These are phyloP conservation scores for Talaromyces proteolyticus DNA, from an alignment of 495 filamentous ascomycete genomes.

Conservation along the genomic window DNA sequence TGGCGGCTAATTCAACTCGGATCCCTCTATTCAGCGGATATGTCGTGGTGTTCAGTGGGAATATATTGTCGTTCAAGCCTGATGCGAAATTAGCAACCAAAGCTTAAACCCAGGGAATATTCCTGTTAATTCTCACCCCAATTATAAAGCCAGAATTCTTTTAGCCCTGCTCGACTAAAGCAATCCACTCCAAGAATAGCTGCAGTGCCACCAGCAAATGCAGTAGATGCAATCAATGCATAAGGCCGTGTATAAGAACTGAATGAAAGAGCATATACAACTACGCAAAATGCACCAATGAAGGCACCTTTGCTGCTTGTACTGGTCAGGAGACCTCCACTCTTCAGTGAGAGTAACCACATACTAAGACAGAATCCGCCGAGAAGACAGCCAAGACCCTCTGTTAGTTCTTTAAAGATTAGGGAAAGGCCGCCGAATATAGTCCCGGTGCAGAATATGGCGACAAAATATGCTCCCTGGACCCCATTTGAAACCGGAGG, in stretches of 20 bases:
- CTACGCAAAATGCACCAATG: slow-evolving; percentile 65
- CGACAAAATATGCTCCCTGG: slow-evolving; percentile 86
- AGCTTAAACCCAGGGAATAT: not conserved
- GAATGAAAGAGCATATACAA: slow-evolving; percentile 68
- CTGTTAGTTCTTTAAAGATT: slow-evolving; percentile 79
- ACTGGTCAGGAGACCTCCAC: slow-evolving; percentile 65
- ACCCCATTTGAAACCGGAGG: slow-evolving; percentile 69
- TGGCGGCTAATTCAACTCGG: slow-evolving; percentile 74
- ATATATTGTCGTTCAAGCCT: slow-evolving; percentile 73
- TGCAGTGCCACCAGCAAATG: slow-evolving; percentile 76
- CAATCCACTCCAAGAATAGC: slow-evolving; percentile 84
- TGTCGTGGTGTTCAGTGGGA: slow-evolving; percentile 65
- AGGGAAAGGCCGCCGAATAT: slow-evolving; percentile 72
- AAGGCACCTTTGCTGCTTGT: slow-evolving; percentile 62
- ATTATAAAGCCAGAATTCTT: slow-evolving; percentile 94
- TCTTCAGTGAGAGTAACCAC: slow-evolving; percentile 78
- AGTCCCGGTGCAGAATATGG: slow-evolving; percentile 65
- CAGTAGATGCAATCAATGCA: slow-evolving; percentile 65
- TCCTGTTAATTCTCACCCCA: slow-evolving; percentile 55
- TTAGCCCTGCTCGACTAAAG: slow-evolving; percentile 80
- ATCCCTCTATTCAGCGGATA: slow-evolving; percentile 89
- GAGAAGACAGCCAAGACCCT: slow-evolving; percentile 79
- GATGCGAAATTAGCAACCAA: slow-evolving; percentile 7
- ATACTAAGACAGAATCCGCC: slow-evolving; percentile 86
- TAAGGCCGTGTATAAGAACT: slow-evolving; percentile 72